These are phyloP conservation scores for Cladophialophora exuberans DNA, from an alignment of 2,329 filamentous ascomycete genomes.

Conservation along the genomic window DNA sequence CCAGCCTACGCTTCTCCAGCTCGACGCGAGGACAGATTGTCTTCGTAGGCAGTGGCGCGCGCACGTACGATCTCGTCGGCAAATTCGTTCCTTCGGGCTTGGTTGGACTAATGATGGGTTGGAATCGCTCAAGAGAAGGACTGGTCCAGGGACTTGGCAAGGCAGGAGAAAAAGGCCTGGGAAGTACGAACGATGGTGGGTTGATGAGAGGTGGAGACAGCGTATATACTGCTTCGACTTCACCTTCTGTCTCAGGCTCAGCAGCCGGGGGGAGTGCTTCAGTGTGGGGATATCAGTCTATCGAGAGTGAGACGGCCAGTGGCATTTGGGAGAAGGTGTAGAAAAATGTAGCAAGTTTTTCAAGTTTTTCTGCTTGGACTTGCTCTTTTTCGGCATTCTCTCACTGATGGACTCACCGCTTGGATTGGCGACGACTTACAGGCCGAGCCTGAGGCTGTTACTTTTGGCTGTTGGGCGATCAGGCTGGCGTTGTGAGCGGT, in stretches of 20 bases:
- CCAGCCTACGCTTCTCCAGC: conserved; percentile 38
- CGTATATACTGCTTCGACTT: background rate
- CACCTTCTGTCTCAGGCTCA: background rate
- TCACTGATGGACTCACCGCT: background rate
- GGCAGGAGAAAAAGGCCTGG: too few species aligned
- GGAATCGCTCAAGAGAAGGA: conserved; percentile 15
- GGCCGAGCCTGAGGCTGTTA: too few species aligned
- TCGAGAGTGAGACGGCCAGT: conserved; percentile 31
- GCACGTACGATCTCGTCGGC: conserved; percentile 83
- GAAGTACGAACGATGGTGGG: conserved; percentile 3
- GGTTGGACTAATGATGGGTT: conserved; percentile 91
- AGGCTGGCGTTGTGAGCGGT: too few species aligned
- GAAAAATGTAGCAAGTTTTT: background rate
- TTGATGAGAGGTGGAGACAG: background rate
- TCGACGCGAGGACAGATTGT: conserved; percentile 62
- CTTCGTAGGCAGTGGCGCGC: conserved; percentile 81
- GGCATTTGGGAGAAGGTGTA: conserved; percentile 34
- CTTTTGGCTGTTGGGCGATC: too few species aligned
- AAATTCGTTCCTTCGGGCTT: conserved; percentile 75
- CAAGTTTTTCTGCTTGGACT: background rate
- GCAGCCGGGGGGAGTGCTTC: background rate
- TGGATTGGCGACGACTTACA: too few species aligned
- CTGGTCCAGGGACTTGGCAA: background rate
- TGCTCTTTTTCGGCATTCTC: too few species aligned
- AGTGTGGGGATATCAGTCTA: conserved; percentile 16